Percentiles rank a stretch among this genome's conserved stretches.
Conservation (phyloP, 108 stramenopile species). For the Nitzschia putrida region DNA sequence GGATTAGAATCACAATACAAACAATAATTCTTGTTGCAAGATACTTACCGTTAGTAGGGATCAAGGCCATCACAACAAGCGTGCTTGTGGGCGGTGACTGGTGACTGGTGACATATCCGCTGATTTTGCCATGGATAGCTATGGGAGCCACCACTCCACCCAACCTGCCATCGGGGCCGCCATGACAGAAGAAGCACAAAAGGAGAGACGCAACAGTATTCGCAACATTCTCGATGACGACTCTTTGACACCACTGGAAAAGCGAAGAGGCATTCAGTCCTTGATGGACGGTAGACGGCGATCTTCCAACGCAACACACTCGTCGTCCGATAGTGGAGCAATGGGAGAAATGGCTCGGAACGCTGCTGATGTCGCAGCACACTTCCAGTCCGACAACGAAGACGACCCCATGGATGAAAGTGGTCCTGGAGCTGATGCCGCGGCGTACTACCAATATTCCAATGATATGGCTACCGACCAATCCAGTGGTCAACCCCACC, state of each 20-base stretch:
- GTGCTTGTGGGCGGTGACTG: too few species aligned
- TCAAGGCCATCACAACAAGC: too few species aligned
- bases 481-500: not conserved
- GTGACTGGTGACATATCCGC: too few species aligned
- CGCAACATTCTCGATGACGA: slow-evolving; percentile 69
- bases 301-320: slow-evolving; percentile 15
- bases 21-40: too few species aligned
- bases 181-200: slow-evolving; percentile 42
- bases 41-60: too few species aligned
- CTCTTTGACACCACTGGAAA: slow-evolving; percentile 50
- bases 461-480: slow-evolving; percentile 2
- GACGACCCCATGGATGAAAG: slow-evolving; percentile 4
- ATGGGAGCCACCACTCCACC: too few species aligned
- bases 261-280: slow-evolving; percentile 61
- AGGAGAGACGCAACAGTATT: slow-evolving; percentile 64
- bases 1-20: too few species aligned
- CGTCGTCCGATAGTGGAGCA: slow-evolving; percentile 7
- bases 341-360: slow-evolving; percentile 9
- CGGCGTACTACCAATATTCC: not conserved
- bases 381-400: slow-evolving; percentile 23
- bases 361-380: slow-evolving; percentile 21
- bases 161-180: not conserved
- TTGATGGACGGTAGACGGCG: slow-evolving; percentile 68
- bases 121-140: too few species aligned
- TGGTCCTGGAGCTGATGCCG: not conserved